These are phyloP conservation scores for Actinomortierella wolfii DNA, from an alignment of 371 early-diverging fungal species.

Conservation along the genomic window DNA sequence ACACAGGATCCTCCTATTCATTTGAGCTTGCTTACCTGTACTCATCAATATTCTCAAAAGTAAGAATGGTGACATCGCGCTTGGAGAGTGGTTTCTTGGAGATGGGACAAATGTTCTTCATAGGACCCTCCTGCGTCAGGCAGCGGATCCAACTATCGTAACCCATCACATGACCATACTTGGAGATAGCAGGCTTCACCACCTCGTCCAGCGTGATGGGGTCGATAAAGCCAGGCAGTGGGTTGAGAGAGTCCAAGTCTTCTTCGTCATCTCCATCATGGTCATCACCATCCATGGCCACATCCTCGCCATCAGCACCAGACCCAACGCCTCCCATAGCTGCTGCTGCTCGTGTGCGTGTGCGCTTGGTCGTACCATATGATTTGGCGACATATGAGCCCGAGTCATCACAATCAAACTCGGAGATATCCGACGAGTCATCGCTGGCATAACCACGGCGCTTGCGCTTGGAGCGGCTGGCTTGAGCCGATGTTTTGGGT, in stretches of 20 bases:
- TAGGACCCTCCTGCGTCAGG: constrained; percentile 74
- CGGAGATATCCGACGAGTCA: constrained; percentile 60
- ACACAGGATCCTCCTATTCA: neutral
- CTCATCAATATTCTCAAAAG: constrained; percentile 85
- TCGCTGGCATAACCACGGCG: constrained; percentile 54
- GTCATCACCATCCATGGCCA: constrained; percentile 23
- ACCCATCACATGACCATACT: constrained; percentile 95
- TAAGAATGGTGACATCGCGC: constrained; percentile 85
- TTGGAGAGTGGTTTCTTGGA: constrained; percentile 92
- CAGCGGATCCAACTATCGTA: constrained; percentile 95
- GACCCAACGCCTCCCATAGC: constrained; percentile 17
- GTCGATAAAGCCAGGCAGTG: constrained; percentile 90
- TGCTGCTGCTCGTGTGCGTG: constrained; percentile 38
- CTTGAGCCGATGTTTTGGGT: constrained; percentile 44
- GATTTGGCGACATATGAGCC: constrained; percentile 63
- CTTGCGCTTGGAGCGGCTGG: constrained; percentile 51
- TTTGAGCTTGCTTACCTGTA: constrained; percentile 51
- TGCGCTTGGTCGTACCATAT: constrained; percentile 53
- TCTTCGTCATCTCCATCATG: constrained; percentile 46
- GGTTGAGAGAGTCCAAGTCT: constrained; percentile 64
- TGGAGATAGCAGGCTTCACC: constrained; percentile 92
- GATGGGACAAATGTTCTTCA: constrained; percentile 88
- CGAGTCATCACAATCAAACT: constrained; percentile 66
- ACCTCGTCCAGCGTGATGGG: constrained; percentile 93
- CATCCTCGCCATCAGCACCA: constrained; percentile 18